Evolutionary conservation across 2,329 filamentous ascomycete genomes (phyloP), one percentile per base, ranked within the genome.

Genomic region (Rhynchosporium graminicola): DNA sequence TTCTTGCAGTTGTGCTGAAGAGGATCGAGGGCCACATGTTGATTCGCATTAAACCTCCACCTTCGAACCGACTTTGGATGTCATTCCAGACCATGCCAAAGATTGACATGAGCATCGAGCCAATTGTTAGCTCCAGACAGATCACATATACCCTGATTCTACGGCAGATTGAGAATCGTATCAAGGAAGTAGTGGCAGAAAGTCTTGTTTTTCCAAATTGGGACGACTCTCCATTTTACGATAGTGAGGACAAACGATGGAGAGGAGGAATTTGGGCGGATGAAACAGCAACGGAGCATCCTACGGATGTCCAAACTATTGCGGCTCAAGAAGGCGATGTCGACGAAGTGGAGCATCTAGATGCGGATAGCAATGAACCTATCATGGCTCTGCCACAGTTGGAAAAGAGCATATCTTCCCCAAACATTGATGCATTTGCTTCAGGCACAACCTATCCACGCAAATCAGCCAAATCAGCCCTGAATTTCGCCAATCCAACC

Each of bases 41-140:
- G 36, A 82, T 97, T 71, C 90, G 92, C 71, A 87, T 98, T 75
- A 99, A 99, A 75, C 91, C 95, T 6, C 92, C 94, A 15, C 95
- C 95, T 0, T 97, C 92, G 76, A 99, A 99, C 74, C 86, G 95
- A 46, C 76, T 97, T n/a, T 99, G 95, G 95, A 86, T 98, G 68
- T 89, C 92, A 0, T 99, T 99, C 73, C 91, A 96, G 74, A 87
- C 87, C n/a, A 91, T 92, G 82, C 95, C 95, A 20, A 93, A 94
- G 73, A 89, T 99, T 79, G 92, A 96, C 65, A 87, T 97, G 82
- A 86, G 86, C n/a, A 91, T 98, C 48, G 92, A 98, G 74, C 95
- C 95, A 3, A 93, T 99, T 69, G 92, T 99, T 57, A 97, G 93
- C 77, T 90, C 92, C 13, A 87, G 94, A 62, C 94, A 98, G 74